Base-by-base conservation (phyloP, 1,139 yeast genomes). In the Blastobotrys petasosporus region DNA sequence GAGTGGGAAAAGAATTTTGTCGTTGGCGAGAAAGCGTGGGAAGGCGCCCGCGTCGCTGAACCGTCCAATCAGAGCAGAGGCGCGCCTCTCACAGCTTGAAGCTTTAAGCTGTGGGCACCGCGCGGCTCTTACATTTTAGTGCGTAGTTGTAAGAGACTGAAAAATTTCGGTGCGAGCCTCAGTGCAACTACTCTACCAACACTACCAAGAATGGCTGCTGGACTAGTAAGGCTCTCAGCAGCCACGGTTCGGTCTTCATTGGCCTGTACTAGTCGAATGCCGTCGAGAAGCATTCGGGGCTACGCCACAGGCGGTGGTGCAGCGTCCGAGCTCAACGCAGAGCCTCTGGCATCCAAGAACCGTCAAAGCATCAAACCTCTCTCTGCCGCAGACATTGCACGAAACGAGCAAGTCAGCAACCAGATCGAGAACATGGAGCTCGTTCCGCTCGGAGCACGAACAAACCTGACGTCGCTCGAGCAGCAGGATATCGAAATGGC, bases 401-500 rank as follows among this genome's bases (percentile, higher is more conserved):
- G 44, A 13, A 34, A 29, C 39, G 33, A 15, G 13, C 32, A 20
- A 36, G 38, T 43, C 4, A 37, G 30, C 30, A 30, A 37, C 29
- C 33, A 45, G 32, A 23, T 48, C 16, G 50, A 41, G 17, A 25
- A 30, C 31, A n/a, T 54, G 36, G 48, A 52, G 11, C 47, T 60
- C 36, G 62, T 61, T 1, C 62, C 63, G 23, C 52, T 59, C 37
- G 63, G 61, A 23, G 59, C 57, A 42, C 50, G 51, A 38, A 45
- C 56, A 29, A 57, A 62, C 50, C 54, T 62, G 47, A 85, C 94
- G 5, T 87, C 80, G 33, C 73, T 88, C 64, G 97, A 88, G 68
- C 73, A 71, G 56, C 92, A 85, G 69, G 95, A 88, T 67, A 77
- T 72, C 50, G 74, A 79, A 52, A 79, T 81, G 60, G 77, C 77